Evolutionary conservation across 148 eudicot genomes (phyloP), one percentile per base, ranked within the genome.

Genomic region (Amaranthus hypochondriacus): DNA sequence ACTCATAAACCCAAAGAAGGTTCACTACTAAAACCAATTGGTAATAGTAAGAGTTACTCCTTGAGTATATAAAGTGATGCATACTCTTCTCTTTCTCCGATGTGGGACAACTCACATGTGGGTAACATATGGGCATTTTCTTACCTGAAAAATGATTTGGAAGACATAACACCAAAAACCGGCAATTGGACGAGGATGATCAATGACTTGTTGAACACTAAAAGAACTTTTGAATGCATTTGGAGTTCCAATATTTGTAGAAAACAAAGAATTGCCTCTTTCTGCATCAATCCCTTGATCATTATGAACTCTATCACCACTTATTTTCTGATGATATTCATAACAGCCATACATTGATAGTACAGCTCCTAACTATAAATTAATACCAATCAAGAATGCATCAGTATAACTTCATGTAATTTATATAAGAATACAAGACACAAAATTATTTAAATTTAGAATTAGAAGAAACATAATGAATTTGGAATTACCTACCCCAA

Each of bases 61-160:
- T 18, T 18, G 18, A 18, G 18, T 18, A 18, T 18, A 18, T 18
- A 18, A 18, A 18, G 18, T 18, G 18, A 18, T 18, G 18, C 18
- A 18, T 18, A 18, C 18, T 18, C 18, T 18, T 18, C 18, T 18
- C 18, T 18, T 18, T 18, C 18, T 18, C 18, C 18, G 18, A 18
- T 18, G 18, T 18, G 18, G 18, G 18, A 18, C 18, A 18, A 18
- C 18, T 18, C 18, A 18, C 18, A 18, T 18, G 18, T 18, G 18
- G 18, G 18, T 18, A 18, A 18, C 18, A 18, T 18, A 18, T 18
- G 18, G 18, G 18, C 18, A 18, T 28, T 53, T 5, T 18, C 43
- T 81, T 62, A 89, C 96, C 96, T 92, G 97, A 71, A 86, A 92
- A 72, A 87, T 87, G 6, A 92, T 83, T 66, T 92, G 98, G 50